These are phyloP conservation scores for Acorus calamus DNA, from an alignment of 106 monocot species.

Conservation along the genomic window DNA sequence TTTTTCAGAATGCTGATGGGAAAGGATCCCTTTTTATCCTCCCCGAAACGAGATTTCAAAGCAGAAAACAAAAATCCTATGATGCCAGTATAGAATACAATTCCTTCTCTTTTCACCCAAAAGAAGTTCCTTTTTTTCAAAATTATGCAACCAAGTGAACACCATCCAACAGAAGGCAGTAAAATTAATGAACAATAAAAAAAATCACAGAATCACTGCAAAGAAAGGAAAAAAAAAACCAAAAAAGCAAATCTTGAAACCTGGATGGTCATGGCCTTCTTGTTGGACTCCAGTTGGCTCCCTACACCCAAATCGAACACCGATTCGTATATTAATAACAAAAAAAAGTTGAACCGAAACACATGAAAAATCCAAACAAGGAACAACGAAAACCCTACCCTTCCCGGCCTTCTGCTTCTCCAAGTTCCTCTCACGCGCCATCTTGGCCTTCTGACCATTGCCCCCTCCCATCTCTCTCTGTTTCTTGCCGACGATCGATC, in stretches of 20 bases:
- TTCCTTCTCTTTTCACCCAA: too few species aligned
- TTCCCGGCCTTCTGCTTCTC: slow-evolving; percentile 21
- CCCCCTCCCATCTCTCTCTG: slow-evolving; percentile 8
- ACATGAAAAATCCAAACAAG: not conserved
- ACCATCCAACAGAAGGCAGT: too few species aligned
- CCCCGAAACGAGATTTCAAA: too few species aligned
- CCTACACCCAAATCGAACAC: slow-evolving; percentile 13
- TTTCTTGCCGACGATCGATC: not conserved
- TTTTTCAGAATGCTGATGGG: too few species aligned
- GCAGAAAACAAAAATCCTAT: too few species aligned
- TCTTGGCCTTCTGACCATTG: slow-evolving; percentile 15
- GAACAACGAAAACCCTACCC: slow-evolving; percentile 5
- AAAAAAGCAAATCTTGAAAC: slow-evolving; percentile 7
- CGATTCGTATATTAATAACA: not conserved
- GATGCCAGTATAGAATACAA: too few species aligned
- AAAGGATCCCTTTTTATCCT: too few species aligned
- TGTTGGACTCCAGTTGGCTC: slow-evolving; percentile 53
- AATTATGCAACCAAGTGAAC: too few species aligned
- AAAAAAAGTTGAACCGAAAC: not conserved
- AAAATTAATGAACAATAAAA: too few species aligned
- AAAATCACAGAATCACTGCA: too few species aligned
- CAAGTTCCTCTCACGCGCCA: slow-evolving; percentile 11
- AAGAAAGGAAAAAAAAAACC: not conserved
- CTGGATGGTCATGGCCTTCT: slow-evolving; percentile 62
- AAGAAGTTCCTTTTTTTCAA: too few species aligned